Conservation (phyloP, 2,329 filamentous ascomycete species). For the Fusarium acutatum region DNA sequence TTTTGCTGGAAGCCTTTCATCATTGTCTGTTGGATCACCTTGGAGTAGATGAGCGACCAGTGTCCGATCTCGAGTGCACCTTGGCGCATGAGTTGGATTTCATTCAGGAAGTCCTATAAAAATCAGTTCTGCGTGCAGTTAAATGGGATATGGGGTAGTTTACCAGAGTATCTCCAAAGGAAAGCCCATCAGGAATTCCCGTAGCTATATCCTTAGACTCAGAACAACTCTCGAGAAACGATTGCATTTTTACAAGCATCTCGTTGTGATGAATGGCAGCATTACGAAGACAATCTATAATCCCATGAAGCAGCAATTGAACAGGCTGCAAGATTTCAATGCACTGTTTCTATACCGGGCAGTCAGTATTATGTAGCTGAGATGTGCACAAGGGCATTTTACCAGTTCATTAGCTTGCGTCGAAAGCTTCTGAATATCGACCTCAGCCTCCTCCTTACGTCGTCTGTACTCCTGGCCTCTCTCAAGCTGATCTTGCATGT, state of each 20-base stretch:
- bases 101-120: not conserved
- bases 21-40: not conserved
- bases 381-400: not conserved
- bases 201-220: not conserved
- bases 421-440: not conserved
- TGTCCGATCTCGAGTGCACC: not conserved
- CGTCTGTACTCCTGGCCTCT: not conserved
- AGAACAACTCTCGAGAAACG: not conserved
- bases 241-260: not conserved
- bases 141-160: fast-evolving
- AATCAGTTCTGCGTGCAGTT: not conserved
- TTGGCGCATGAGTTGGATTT: not conserved
- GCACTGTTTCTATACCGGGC: not conserved
- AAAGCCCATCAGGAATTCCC: not conserved
- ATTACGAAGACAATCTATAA: not conserved
- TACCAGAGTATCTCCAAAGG: not conserved
- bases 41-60: not conserved
- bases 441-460: not conserved
- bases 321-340: not conserved
- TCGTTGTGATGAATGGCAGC: not conserved
- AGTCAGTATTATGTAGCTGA: not conserved
- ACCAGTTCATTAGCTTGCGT: not conserved
- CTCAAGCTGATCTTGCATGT: not conserved
- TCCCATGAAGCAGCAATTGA: not conserved
- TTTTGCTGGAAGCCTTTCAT: not conserved